Conservation (phyloP, 2,329 filamentous ascomycete genomes). For the Teratosphaeria destructans region DNA sequence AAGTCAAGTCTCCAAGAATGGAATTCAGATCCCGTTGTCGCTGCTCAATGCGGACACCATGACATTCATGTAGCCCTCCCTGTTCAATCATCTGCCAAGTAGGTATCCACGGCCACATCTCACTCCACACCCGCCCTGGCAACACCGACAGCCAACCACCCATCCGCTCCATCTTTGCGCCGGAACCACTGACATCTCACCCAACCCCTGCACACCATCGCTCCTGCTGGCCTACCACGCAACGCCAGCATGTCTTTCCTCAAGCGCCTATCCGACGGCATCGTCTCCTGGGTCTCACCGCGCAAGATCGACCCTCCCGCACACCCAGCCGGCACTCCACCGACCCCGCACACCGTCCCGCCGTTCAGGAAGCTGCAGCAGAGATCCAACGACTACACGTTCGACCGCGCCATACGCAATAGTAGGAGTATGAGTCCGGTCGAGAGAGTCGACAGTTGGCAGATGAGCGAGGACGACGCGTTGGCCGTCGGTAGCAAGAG, state of each 20-base stretch:
- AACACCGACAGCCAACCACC: neutral
- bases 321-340: slow-evolving; percentile 1
- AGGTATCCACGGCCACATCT: neutral
- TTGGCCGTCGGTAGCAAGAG: slow-evolving; percentile 8
- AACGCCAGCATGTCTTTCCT: slow-evolving; percentile 6
- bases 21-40: neutral
- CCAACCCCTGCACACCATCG: neutral
- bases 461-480: slow-evolving; percentile 4
- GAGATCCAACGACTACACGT: slow-evolving; percentile 4
- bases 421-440: slow-evolving; percentile 26
- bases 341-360: slow-evolving; percentile 2
- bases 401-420: slow-evolving; percentile 7
- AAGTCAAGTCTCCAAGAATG: neutral
- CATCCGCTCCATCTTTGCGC: neutral
- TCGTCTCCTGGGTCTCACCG: slow-evolving; percentile 35
- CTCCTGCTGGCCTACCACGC: neutral
- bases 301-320: slow-evolving; percentile 25
- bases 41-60: neutral
- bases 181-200: neutral
- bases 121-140: neutral
- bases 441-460: slow-evolving; percentile 17
- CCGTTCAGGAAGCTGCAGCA: slow-evolving; percentile 22
- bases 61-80: no score
- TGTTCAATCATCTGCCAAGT: neutral
- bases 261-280: slow-evolving; percentile 25